These are phyloP conservation scores for Elongisporangium anandrum DNA, from an alignment of 352 stramenopile species.

Conservation along the genomic window DNA sequence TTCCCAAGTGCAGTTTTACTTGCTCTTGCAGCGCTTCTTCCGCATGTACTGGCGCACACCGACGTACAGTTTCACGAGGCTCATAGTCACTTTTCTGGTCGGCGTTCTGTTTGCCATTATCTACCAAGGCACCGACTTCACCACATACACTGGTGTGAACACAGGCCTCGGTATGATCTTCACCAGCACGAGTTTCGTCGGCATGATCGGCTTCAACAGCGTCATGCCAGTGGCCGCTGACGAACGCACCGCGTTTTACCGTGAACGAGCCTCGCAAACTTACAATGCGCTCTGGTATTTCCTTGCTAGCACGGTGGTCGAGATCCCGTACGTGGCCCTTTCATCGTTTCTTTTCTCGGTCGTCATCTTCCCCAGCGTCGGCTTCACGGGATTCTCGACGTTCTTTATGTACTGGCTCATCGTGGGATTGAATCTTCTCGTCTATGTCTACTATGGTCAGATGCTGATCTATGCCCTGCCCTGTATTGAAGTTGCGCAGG, in stretches of 20 bases:
- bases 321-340: slow-evolving; percentile 61
- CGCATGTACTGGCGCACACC: slow-evolving; percentile 85
- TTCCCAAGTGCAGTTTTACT: slow-evolving; percentile 18
- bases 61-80: slow-evolving; percentile 79
- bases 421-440: slow-evolving; percentile 33
- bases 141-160: slow-evolving; percentile 36
- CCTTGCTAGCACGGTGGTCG: slow-evolving; percentile 68
- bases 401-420: slow-evolving; percentile 46
- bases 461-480: slow-evolving; percentile 41
- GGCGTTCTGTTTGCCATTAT: slow-evolving; percentile 63
- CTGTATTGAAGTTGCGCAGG: slow-evolving; percentile 34
- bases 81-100: slow-evolving; percentile 66
- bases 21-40: slow-evolving; percentile 52
- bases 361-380: slow-evolving; percentile 42
- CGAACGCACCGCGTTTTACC: slow-evolving; percentile 91
- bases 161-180: slow-evolving; percentile 75
- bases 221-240: slow-evolving; percentile 74
- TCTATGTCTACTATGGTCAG: slow-evolving; percentile 47
- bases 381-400: slow-evolving; percentile 24
- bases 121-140: slow-evolving; percentile 57
- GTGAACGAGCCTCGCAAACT: slow-evolving; percentile 87
- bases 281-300: slow-evolving; percentile 86
- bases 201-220: slow-evolving; percentile 75
- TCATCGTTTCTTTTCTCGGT: slow-evolving; percentile 25
- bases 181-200: slow-evolving; percentile 74